Base-by-base conservation (phyloP, 495 filamentous ascomycete species). In the Physcia stellaris region DNA sequence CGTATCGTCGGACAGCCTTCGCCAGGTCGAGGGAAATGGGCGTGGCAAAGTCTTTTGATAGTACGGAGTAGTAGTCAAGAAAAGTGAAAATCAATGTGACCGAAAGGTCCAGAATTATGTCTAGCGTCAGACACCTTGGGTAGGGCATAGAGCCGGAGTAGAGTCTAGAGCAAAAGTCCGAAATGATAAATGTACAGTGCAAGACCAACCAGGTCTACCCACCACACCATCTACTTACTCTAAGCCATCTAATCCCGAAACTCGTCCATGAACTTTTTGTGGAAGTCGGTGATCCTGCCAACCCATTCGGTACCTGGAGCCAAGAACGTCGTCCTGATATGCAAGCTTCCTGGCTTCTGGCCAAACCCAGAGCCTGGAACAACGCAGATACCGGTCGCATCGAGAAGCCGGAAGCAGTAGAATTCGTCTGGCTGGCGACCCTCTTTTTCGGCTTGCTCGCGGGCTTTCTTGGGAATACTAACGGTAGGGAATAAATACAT, bases 401-500 rank as follows among this genome's bases (percentile, higher is more conserved):
- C 87, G 34, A 98, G 78, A 38, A 96, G 59, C 27, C 76, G 71
- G 62, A 88, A 71, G 59, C 79, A 85, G 70, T 96, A 98, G 63
- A 85, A 96, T 55, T 95, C 90, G 47, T 98, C 90, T 1, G 87
- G 70, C 18, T 68, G 65, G 48, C 78, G 80, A 48, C 71, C 74
- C 59, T 85, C 81, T 32, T 75, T 67, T 46, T 73, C 53, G 24
- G 90, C 90, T 23, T 77, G 77, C 43, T 73, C 77, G 43, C 79
- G 54, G 32, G 87, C 92, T 57, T 79, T 80, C 26, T 52, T 40
- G 4, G 92, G 75, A 21, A 96, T 63, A 23, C 67, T 70, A 60
- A 98, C 93, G 35, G 83, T 85, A 4, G 90, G 90, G 76, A 95
- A 98, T 48, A 98, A 80, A 66, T 98, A 98, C 90, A 98, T 98